Percentiles rank a stretch among this genome's conserved stretches.
Conservation (phyloP, 805 yeast genomes). For the Pichia eremophila region DNA sequence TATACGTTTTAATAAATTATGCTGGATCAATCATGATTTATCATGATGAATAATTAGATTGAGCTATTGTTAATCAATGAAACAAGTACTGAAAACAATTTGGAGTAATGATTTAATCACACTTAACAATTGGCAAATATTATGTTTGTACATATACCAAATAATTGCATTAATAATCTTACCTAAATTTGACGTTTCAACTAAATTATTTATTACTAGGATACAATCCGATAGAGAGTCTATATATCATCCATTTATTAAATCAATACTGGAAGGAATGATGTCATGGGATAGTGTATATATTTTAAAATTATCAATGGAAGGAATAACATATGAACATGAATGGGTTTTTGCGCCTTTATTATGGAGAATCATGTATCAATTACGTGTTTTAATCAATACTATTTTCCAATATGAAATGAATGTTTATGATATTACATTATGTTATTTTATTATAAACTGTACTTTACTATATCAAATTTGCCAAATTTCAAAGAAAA, state of each 20-base stretch:
- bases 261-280: constrained; percentile 38
- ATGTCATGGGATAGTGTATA: constrained; percentile 84
- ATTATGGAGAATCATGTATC: constrained; percentile 47
- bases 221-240: too few species aligned
- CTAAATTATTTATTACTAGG: constrained; percentile 26
- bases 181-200: constrained; percentile 40
- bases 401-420: not conserved
- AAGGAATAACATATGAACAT: constrained; percentile 63
- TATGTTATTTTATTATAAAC: constrained; percentile 39
- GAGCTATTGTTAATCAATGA: too few species aligned
- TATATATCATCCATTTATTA: constrained; percentile 3
- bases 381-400: not conserved
- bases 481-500: too few species aligned
- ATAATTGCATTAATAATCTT: constrained; percentile 20
- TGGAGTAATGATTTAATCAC: too few species aligned
- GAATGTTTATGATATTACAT: constrained; percentile 34
- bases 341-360: constrained; percentile 80
- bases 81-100: too few species aligned
- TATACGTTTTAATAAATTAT: too few species aligned
- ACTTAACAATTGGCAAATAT: constrained; percentile 11
- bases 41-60: too few species aligned
- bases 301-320: constrained; percentile 47
- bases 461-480: constrained; percentile 27
- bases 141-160: constrained; percentile 22
- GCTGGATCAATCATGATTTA: too few species aligned